Percentiles rank a stretch among this genome's conserved stretches.
Conservation (phyloP, 257 asterid species). For the Lycium barbarum region DNA sequence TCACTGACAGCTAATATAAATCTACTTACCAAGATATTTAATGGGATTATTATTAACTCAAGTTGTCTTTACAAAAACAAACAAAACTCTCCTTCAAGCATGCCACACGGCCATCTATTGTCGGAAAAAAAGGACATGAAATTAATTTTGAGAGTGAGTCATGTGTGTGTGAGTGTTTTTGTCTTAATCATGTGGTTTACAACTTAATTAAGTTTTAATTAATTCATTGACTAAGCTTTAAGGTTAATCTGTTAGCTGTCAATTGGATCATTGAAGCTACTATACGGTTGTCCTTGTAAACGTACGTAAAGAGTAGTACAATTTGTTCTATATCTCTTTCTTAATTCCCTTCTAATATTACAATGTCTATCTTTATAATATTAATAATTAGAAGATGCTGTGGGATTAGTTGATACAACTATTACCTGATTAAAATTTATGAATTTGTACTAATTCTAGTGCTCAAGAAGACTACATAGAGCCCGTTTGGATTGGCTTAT, state of each 20-base stretch:
- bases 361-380: not conserved
- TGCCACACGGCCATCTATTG: conserved; percentile 28
- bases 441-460: not conserved
- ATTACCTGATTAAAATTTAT: not conserved
- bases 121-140: conserved; percentile 23
- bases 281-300: conserved; percentile 10
- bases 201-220: not conserved
- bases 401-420: not conserved
- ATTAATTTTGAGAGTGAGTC: not conserved
- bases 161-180: not conserved
- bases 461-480: too few relatives aligned
- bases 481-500: too few relatives aligned
- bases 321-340: not conserved
- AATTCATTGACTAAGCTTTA: not conserved
- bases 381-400: not conserved
- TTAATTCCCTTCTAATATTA: not conserved
- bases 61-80: conserved; percentile 14
- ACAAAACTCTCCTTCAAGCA: not conserved
- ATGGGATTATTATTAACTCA: not conserved
- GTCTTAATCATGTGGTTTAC: conserved; percentile 25
- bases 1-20: conserved; percentile 22
- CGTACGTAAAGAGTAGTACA: conserved; percentile 15
- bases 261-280: not conserved
- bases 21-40: conserved; percentile 23
- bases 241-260: not conserved